These are phyloP conservation scores for Gastrolobium villosum DNA, from an alignment of 306 rosid species.

Conservation along the genomic window DNA sequence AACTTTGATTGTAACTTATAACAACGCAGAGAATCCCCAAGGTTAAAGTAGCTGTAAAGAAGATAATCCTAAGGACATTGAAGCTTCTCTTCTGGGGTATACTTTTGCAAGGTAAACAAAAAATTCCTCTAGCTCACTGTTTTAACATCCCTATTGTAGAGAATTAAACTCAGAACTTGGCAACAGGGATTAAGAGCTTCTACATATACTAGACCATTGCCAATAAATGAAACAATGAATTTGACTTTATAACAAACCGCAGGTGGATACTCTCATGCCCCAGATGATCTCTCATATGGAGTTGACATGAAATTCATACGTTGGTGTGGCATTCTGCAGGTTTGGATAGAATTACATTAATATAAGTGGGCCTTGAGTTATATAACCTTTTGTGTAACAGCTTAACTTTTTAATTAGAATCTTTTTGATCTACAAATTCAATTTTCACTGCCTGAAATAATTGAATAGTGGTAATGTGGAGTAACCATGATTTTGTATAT, in stretches of 20 bases:
- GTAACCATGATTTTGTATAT: not conserved
- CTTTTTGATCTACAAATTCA: too few relatives aligned
- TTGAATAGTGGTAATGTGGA: not conserved
- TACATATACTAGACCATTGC: not conserved
- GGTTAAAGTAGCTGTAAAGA: conserved; percentile 53
- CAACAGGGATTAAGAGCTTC: not conserved
- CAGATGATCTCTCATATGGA: conserved; percentile 64
- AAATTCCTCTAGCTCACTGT: not conserved
- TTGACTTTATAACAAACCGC: not conserved
- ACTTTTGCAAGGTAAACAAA: conserved; percentile 68
- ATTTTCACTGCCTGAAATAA: too few relatives aligned
- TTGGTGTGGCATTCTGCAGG: conserved; percentile 90
- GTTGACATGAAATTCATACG: conserved; percentile 70
- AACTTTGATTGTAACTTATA: not conserved
- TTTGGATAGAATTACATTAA: not conserved
- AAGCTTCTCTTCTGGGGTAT: conserved; percentile 84
- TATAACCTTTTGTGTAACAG: too few relatives aligned
- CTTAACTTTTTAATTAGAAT: too few relatives aligned
- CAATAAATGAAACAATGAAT: conserved; percentile 2
- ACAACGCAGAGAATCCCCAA: conserved; percentile 58
- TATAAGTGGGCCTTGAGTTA: not conserved
- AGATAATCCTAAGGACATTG: conserved; percentile 64
- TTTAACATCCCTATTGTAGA: not conserved
- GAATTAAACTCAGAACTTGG: not conserved
- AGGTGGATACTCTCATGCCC: conserved; percentile 88